Evolutionary conservation across 495 filamentous ascomycete genomes (phyloP), one percentile per base, ranked within the genome.

Genomic region (Barbatosphaeria neglecta): DNA sequence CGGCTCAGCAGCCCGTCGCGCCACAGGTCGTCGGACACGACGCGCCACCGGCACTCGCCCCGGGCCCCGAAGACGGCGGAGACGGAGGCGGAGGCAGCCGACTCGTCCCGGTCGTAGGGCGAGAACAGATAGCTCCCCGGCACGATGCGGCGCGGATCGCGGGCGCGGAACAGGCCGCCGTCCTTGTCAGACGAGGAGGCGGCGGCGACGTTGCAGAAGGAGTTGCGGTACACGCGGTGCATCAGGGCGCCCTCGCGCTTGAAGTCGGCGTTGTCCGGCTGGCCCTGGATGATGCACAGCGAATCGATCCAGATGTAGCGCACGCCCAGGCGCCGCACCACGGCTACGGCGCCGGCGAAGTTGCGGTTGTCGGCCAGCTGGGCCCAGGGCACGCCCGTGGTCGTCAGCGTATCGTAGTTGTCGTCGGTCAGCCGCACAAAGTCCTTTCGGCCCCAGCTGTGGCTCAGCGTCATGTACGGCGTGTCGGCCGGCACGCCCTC

Each of bases 231-330:
- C 18, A 58, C 48, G 15, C 33, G 22, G 15, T 50, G 52, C 57
- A 60, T 60, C 1, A 22, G 7, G 13, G 24, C 22, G 4, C 45
- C 50, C 27, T 61, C 45, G 13, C n/a, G 22, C 8, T 43, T 33
- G 43, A 48, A 58, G 35, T 58, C 56, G 15, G 35, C 41, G 35
- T 45, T 6, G 18, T 43, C 24, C 17, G 0, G 3, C 22, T 25
- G 27, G 37, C 49, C 31, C 45, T 60, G 57, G 20, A 58, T 43
- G 35, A 60, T 58, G 44, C 57, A 60, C 6, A 60, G 47, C 18
- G 51, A 49, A 44, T 60, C 57, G 22, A 60, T 55, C 57, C 58
- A 61, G 19, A 61, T 43, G 44, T 53, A 61, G 18, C 41, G 20
- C 9, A 52, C 7, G 20, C 37, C 28, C 15, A 52, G 18, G 15